Conservation (phyloP, 768 basidiomycete genomes). For the Serendipita indica region DNA sequence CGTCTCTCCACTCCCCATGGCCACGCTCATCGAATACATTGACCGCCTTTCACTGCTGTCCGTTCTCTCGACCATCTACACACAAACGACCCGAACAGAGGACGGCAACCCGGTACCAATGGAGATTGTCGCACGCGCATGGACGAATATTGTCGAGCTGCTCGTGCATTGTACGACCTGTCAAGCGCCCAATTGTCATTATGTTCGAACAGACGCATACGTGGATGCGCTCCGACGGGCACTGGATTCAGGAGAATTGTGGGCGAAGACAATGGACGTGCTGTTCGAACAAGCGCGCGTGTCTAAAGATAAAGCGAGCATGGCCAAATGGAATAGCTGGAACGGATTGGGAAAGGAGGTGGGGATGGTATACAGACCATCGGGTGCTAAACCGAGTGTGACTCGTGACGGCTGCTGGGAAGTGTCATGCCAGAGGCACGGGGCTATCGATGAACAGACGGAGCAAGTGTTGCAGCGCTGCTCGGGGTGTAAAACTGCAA, state of each 20-base stretch:
- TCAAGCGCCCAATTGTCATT: not conserved
- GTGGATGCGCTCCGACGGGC: not conserved
- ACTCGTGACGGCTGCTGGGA: not conserved
- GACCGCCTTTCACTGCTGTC: not conserved
- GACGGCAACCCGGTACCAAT: not conserved
- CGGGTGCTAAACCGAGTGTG: not conserved
- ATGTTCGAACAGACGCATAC: slow-evolving; percentile 3
- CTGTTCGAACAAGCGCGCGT: not conserved
- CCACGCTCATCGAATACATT: slow-evolving; percentile 7
- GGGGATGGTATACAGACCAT: not conserved
- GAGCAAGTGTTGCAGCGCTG: not conserved
- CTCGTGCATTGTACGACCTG: slow-evolving; percentile 6
- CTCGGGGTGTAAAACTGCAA: not conserved
- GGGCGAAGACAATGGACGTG: not conserved
- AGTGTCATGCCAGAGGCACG: not conserved
- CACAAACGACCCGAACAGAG: not conserved
- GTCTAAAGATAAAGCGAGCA: not conserved
- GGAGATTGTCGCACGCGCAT: not conserved
- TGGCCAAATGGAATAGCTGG: not conserved
- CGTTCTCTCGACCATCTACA: not conserved
- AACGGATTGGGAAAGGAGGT: not conserved
- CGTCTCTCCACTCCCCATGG: not conserved
- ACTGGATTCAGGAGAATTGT: not conserved
- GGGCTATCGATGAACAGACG: not conserved
- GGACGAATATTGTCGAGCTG: not conserved